Evolutionary conservation across 768 basidiomycete genomes (phyloP).

Genomic region (Rhodotorula diobovata): DNA sequence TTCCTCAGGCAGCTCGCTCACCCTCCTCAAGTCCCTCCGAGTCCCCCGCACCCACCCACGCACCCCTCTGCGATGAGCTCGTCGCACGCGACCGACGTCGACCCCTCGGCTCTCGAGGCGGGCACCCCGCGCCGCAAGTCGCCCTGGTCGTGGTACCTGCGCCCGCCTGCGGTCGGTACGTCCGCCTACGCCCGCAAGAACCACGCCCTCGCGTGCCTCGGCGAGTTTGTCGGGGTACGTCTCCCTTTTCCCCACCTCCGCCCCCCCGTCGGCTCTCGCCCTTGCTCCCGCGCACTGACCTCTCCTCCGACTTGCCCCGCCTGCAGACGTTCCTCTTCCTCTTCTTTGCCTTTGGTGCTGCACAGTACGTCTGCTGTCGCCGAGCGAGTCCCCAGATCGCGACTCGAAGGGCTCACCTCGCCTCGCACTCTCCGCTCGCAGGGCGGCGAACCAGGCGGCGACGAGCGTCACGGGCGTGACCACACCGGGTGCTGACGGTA

Average conservation of each 20-base stretch:
- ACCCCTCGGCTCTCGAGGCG: no score
- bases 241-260: no score
- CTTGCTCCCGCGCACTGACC: no score
- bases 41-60: no score
- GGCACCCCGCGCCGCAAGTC: not conserved
- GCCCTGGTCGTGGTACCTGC: not conserved
- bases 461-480: slow-evolving; percentile 17
- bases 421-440: not conserved
- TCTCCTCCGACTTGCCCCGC: no score
- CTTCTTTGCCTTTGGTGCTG: slow-evolving; percentile 7
- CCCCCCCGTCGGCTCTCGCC: no score
- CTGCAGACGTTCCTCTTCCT: slow-evolving; percentile 18
- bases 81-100: no score
- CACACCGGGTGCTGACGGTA: not conserved
- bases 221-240: slow-evolving; percentile 23
- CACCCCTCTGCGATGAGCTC: no score
- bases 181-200: slow-evolving; percentile 1
- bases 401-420: not conserved
- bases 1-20: no score
- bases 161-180: not conserved
- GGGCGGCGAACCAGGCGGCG: slow-evolving; percentile 11
- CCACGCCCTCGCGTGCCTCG: slow-evolving; percentile 18
- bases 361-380: not conserved
- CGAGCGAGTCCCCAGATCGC: no score
- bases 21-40: no score